Percentiles rank a stretch among this genome's conserved stretches.
These are phyloP conservation scores for Stagonosporopsis vannaccii DNA, from an alignment of 2,329 filamentous ascomycete genomes.

Conservation along the genomic window DNA sequence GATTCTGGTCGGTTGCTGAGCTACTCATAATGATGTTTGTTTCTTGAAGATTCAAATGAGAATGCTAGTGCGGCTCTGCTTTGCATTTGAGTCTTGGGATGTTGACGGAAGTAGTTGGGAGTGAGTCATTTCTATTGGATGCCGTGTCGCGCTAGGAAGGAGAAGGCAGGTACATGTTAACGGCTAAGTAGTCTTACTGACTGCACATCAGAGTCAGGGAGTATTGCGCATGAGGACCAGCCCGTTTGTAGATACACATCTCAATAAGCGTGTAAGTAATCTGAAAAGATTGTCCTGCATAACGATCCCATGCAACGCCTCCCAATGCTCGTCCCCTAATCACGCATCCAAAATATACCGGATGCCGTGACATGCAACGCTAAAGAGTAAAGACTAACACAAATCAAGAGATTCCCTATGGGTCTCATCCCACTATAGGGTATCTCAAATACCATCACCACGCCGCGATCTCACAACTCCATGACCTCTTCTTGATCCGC, in stretches of 20 bases:
- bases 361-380: conserved; percentile 15
- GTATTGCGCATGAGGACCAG: not conserved
- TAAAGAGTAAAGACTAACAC: conserved; percentile 13
- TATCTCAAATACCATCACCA: not conserved
- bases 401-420: not conserved
- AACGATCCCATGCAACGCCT: conserved; percentile 5
- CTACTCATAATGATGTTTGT: not conserved
- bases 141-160: conserved; percentile 14
- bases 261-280: not conserved
- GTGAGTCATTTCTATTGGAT: conserved; percentile 18
- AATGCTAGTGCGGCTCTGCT: not conserved
- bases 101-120: not conserved
- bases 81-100: not conserved
- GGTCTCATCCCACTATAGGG: not conserved
- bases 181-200: not conserved
- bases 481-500: conserved; percentile 24
- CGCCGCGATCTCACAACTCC: conserved; percentile 24
- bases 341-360: not conserved
- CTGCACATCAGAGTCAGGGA: not conserved
- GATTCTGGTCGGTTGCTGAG: not conserved
- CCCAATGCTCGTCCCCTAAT: conserved; percentile 7
- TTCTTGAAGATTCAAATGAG: not conserved
- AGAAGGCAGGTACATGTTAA: conserved; percentile 7
- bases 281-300: not conserved
- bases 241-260: not conserved